Conservation (phyloP, 75 land plant species). For the Sequoia sempervirens region DNA sequence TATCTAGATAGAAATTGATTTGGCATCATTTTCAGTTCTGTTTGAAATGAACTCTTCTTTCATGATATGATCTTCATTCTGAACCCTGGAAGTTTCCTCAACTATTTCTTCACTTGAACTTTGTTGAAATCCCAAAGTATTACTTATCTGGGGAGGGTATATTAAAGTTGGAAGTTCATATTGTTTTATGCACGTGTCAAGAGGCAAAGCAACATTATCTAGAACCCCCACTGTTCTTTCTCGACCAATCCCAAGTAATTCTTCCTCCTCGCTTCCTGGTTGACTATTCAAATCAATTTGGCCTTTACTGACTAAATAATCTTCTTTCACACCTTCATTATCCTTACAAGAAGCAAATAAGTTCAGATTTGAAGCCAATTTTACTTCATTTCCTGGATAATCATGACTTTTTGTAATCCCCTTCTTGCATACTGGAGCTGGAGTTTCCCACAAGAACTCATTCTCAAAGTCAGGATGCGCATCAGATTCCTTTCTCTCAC, state of each 20-base stretch:
- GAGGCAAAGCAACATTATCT: slow-evolving; percentile 28
- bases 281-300: slow-evolving; percentile 16
- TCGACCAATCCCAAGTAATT: neutral
- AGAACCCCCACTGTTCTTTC: slow-evolving; percentile 24
- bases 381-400: neutral
- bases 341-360: neutral
- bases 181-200: slow-evolving; percentile 32
- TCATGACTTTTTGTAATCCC: neutral
- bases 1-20: neutral
- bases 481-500: slow-evolving; percentile 12
- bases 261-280: slow-evolving; percentile 12
- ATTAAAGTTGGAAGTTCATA: slow-evolving; percentile 26
- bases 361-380: neutral
- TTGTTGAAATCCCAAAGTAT: slow-evolving; percentile 1
- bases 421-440: slow-evolving; percentile 2
- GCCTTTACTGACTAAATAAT: neutral
- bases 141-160: slow-evolving; percentile 5
- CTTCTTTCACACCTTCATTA: neutral
- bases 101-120: slow-evolving; percentile 6
- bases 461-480: neutral
- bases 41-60: slow-evolving; percentile 6
- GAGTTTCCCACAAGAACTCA: slow-evolving; percentile 6
- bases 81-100: neutral
- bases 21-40: neutral
- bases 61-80: slow-evolving; percentile 5